Base-by-base conservation (phyloP, 164 flowering plant species). In the Platanus orientalis region DNA sequence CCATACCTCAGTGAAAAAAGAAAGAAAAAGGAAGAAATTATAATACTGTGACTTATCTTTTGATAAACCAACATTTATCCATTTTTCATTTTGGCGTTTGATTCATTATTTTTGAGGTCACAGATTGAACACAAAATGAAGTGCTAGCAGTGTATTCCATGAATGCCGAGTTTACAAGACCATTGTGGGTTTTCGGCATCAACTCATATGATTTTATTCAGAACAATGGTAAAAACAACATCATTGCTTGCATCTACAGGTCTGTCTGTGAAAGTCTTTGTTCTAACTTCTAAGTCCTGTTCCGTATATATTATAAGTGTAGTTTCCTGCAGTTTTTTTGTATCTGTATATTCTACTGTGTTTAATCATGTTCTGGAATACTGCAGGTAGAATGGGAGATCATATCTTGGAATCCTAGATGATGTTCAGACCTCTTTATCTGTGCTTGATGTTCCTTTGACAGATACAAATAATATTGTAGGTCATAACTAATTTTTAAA, bases 161-260 rank as follows among this genome's bases (percentile, higher is more conserved):
- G 79, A 75, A 89, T 75, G 97, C 99, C 60, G 99, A 94, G 78
- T 94, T 91, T 76, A 64, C 97, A 19, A 81, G 75, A 67, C 97
- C 97, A 19, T 60, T 87, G 25, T 94, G 99, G 99, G 82, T 80
- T 72, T 94, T 91, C 75, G 99, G 99, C 50, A 71, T 75, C 39
- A 84, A 70, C 68, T 87, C 99, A 10, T 94, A 89, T 78, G 97
- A 87, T 49, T 69, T 94, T 65, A 54, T 94, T 65, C 65, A 60
- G 68, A 72, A 70, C 21, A 42, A 66, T 54, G 76, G 67, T 21
- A 65, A 76, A 34, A 71, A 69, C 28, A 78, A 67, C 61, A 74
- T 80, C 32, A 75, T 94, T 80, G 89, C 86, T 61, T 91, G 96
- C 80, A 81, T 73, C 72, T 91, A 83, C 81, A 91, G 99, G 98